A percentile compares a stretch with the other conserved stretches of the same genome.
Evolutionary conservation across 495 filamentous ascomycete species (phyloP).

Genomic region (Sordaria brevicollis): DNA sequence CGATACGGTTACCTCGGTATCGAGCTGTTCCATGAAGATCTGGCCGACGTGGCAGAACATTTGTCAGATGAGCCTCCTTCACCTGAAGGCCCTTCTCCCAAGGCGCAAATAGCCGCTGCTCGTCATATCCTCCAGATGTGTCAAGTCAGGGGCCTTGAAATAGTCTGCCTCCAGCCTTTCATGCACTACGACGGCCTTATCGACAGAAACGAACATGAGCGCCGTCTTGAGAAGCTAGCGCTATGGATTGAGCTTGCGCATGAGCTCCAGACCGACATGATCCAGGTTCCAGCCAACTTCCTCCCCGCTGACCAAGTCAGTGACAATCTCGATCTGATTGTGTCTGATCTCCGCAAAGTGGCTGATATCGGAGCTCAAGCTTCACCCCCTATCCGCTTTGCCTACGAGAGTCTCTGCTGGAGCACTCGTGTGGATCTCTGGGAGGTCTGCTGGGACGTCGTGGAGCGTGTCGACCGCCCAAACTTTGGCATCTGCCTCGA

Average conservation of each 20-base stretch:
- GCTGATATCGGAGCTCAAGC: conserved; percentile 52
- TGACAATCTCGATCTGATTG: conserved; percentile 46
- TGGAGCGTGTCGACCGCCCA: conserved; percentile 49
- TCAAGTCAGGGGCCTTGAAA: conserved; percentile 43
- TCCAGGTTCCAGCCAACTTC: conserved; percentile 67
- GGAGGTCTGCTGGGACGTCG: conserved; percentile 64
- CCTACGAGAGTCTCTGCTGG: conserved; percentile 71
- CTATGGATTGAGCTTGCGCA: conserved; percentile 60
- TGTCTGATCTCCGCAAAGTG: conserved; percentile 52
- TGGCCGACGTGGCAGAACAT: conserved; percentile 46
- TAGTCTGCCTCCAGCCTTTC: conserved; percentile 71
- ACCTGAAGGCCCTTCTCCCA: conserved; percentile 14
- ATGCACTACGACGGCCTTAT: conserved; percentile 67
- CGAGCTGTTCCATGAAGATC: conserved; percentile 75
- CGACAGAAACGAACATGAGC: conserved; percentile 49
- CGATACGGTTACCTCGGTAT: conserved; percentile 58
- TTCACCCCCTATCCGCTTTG: conserved; percentile 52
- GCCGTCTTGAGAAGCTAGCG: conserved; percentile 50
- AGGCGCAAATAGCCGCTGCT: conserved; percentile 50
- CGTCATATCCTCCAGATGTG: conserved; percentile 44
- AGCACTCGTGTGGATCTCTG: conserved; percentile 61
- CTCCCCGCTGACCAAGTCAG: conserved; percentile 47
- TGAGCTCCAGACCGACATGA: conserved; percentile 55
- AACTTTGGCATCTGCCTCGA: conserved; percentile 77
- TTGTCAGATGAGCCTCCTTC: conserved; percentile 15